Evolutionary conservation across 306 rosid species (phyloP).

Genomic region (Citrullus colocynthis): DNA sequence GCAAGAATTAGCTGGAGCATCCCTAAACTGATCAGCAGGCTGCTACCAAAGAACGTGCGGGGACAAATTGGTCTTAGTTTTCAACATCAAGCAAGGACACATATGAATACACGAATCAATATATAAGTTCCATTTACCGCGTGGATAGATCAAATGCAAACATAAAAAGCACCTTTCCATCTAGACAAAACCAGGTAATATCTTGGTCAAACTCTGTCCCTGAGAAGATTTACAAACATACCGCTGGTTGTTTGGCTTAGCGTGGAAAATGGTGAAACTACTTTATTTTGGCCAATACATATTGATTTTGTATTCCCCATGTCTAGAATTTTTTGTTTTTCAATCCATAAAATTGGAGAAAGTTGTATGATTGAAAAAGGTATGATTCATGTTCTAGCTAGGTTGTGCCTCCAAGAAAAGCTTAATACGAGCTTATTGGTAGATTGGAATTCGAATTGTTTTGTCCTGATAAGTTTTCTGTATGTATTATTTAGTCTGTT

Average conservation of each 20-base stretch:
- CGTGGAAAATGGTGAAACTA: constrained; percentile 20
- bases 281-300: constrained; percentile 4
- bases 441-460: constrained; percentile 1
- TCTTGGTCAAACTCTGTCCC: constrained; percentile 30
- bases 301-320: constrained; percentile 8
- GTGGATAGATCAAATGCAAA: constrained; percentile 27
- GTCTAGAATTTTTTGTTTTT: not conserved
- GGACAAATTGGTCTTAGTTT: constrained; percentile 47
- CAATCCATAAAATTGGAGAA: not conserved
- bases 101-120: constrained; percentile 30
- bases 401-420: not conserved
- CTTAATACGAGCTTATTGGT: constrained; percentile 1
- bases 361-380: not conserved
- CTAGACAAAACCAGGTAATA: constrained; percentile 22
- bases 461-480: not conserved
- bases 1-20: constrained; percentile 69
- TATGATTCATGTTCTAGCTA: constrained; percentile 10
- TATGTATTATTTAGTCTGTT: constrained; percentile 8
- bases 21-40: constrained; percentile 68
- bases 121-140: constrained; percentile 9
- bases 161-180: constrained; percentile 19
- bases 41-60: constrained; percentile 75
- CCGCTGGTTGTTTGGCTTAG: constrained; percentile 33
- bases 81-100: constrained; percentile 45
- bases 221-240: constrained; percentile 45